Evolutionary conservation across 768 basidiomycete species (phyloP).

Genomic region (Auricularia cornea): DNA sequence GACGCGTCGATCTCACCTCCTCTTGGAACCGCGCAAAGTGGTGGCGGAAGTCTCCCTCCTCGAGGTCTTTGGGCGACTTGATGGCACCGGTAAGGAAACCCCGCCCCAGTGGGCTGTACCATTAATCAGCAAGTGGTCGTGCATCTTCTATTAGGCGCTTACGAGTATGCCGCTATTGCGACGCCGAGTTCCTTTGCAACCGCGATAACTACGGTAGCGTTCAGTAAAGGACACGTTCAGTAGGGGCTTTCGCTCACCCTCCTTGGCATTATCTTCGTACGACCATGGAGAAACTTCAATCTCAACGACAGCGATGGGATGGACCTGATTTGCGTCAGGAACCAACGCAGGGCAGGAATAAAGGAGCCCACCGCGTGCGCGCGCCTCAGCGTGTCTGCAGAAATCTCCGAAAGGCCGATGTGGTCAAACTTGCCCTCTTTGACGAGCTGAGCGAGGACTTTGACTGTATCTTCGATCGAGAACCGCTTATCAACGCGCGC

Average conservation of each 20-base stretch:
- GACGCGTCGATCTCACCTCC: constrained; percentile 20
- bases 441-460: constrained; percentile 35
- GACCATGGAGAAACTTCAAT: constrained; percentile 61
- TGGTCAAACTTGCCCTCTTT: constrained; percentile 51
- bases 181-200: constrained; percentile 48
- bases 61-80: constrained; percentile 29
- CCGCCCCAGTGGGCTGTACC: constrained; percentile 40
- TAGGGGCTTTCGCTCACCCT: constrained; percentile 19
- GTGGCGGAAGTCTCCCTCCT: constrained; percentile 35
- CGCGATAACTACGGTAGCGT: constrained; percentile 33
- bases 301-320: constrained; percentile 51
- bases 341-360: too few species aligned
- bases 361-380: constrained; percentile 31
- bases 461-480: constrained; percentile 32
- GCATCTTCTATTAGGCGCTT: constrained; percentile 7
- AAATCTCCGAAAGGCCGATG: constrained; percentile 52
- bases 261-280: constrained; percentile 43
- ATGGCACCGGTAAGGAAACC: constrained; percentile 47
- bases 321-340: constrained; percentile 18
- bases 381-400: constrained; percentile 36
- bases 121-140: background rate
- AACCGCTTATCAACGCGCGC: constrained; percentile 38
- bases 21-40: constrained; percentile 36
- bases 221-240: background rate
- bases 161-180: constrained; percentile 55